These are phyloP conservation scores for Aspergillus pseudoviridinutans DNA, from an alignment of 2,329 filamentous ascomycete genomes.

Conservation along the genomic window DNA sequence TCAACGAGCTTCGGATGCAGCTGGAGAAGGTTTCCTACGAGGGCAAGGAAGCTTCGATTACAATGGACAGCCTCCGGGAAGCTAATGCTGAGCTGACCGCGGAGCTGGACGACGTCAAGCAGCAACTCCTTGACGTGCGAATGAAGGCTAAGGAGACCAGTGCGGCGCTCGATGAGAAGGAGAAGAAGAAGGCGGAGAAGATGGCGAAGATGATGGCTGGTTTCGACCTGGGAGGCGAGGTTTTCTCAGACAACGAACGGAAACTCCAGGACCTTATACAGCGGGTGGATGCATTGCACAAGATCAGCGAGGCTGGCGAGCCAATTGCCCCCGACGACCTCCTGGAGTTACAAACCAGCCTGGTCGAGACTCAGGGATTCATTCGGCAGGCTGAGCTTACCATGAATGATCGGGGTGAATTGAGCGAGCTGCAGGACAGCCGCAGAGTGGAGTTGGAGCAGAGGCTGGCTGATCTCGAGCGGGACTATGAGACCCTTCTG, in stretches of 20 bases:
- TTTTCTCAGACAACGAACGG: conserved; percentile 90
- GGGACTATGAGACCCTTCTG: conserved; percentile 79
- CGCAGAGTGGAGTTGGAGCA: conserved; percentile 71
- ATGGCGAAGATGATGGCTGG: conserved; percentile 99
- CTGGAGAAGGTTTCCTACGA: conserved; percentile 93
- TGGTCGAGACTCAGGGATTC: conserved; percentile 87
- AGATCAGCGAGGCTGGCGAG: conserved; percentile 72
- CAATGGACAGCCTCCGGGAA: conserved; percentile 95
- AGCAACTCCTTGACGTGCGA: conserved; percentile 90
- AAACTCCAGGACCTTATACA: conserved; percentile 79
- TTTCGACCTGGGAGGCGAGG: conserved; percentile 87
- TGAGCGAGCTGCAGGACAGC: conserved; percentile 60
- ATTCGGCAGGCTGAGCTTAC: conserved; percentile 89
- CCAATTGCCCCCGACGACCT: conserved; percentile 78
- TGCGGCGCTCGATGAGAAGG: conserved; percentile 90
- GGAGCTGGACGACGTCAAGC: conserved; percentile 92
- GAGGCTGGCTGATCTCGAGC: conserved; percentile 68
- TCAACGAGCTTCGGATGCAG: conserved; percentile 95
- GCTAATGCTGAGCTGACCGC: conserved; percentile 88
- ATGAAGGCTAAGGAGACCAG: conserved; percentile 94
- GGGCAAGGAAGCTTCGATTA: conserved; percentile 93
- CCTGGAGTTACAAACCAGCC: conserved; percentile 67
- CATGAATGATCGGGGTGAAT: conserved; percentile 65
- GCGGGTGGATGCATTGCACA: conserved; percentile 73
- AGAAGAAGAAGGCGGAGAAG: conserved; percentile 96